Percentiles rank a stretch among this genome's conserved stretches.
phyloP scores from a whole-genome alignment of 1,284 basidiomycete genomes.

The Sporisorium iseilematis-ciliati region DNA sequence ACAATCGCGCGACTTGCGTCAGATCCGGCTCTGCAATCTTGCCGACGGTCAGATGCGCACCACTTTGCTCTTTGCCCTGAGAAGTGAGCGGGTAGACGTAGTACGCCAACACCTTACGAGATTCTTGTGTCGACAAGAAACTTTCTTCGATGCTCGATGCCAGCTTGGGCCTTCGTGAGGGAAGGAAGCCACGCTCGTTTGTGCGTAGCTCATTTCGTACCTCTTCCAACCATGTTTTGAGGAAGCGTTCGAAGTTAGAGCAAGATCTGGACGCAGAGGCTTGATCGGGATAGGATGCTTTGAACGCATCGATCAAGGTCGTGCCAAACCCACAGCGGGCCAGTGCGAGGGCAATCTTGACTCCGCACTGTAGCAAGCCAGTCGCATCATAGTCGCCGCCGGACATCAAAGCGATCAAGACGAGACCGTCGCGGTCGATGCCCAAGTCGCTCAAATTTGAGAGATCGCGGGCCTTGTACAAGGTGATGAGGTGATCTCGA shows the following conservation, averaged over 20 bases:
- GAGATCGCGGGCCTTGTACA: slow-evolving; percentile 17
- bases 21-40: slow-evolving; percentile 18
- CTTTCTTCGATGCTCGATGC: slow-evolving; percentile 29
- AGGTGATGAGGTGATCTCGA: slow-evolving; percentile 24
- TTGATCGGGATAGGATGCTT: slow-evolving; percentile 23
- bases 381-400: slow-evolving; percentile 87
- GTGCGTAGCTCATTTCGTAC: slow-evolving; percentile 53
- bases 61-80: neutral
- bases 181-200: slow-evolving; percentile 44
- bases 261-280: neutral
- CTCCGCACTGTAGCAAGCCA: slow-evolving; percentile 54
- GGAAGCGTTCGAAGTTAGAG: slow-evolving; percentile 26
- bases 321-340: slow-evolving; percentile 71
- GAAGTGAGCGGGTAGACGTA: slow-evolving; percentile 49
- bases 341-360: slow-evolving; percentile 71
- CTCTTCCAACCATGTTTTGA: slow-evolving; percentile 40
- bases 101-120: slow-evolving; percentile 37
- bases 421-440: slow-evolving; percentile 80
- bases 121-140: slow-evolving; percentile 30
- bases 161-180: slow-evolving; percentile 35
- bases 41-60: neutral
- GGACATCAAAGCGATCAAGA: slow-evolving; percentile 85
- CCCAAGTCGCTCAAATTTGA: slow-evolving; percentile 12
- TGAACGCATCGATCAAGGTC: slow-evolving; percentile 75
- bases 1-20: slow-evolving; percentile 12